Percentiles rank a stretch among this genome's conserved stretches.
Evolutionary conservation across 164 flowering plant genomes (phyloP).

Genomic region (Piper betle): DNA sequence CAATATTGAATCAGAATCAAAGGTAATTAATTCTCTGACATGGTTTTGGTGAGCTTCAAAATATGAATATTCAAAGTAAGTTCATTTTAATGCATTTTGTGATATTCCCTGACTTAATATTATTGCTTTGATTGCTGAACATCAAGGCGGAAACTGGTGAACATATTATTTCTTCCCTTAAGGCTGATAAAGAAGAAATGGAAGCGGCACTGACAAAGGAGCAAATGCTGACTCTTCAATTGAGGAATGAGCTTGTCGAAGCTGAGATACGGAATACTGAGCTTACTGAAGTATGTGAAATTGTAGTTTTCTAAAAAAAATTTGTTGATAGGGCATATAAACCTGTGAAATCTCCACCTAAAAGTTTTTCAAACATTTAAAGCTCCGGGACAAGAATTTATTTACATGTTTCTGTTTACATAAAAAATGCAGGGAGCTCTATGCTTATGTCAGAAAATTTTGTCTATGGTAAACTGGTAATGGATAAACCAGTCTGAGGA

Average conservation of each 20-base stretch:
- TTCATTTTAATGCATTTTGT: neutral
- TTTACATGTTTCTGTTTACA: too few relatives aligned
- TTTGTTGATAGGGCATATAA: neutral
- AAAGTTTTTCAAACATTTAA: too few relatives aligned
- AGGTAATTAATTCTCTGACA: slow-evolving; percentile 22
- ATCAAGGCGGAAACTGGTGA: slow-evolving; percentile 35
- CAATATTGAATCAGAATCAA: slow-evolving; percentile 45
- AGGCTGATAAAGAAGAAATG: slow-evolving; percentile 74
- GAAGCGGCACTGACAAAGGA: slow-evolving; percentile 69
- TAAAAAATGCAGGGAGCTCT: too few relatives aligned
- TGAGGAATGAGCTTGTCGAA: slow-evolving; percentile 76
- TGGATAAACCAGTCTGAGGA: too few relatives aligned
- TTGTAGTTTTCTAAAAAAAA: neutral
- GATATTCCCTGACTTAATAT: neutral
- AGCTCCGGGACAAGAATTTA: too few relatives aligned
- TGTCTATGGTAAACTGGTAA: too few relatives aligned
- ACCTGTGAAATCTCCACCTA: too few relatives aligned
- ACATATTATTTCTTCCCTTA: slow-evolving; percentile 37
- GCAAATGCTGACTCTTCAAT: slow-evolving; percentile 51
- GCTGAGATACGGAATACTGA: slow-evolving; percentile 61
- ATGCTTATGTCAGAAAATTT: too few relatives aligned
- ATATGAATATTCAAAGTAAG: neutral
- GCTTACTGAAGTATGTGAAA: slow-evolving; percentile 55
- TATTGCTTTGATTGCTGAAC: slow-evolving; percentile 28
- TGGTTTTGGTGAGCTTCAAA: neutral